A percentile compares a stretch with the other conserved stretches of the same genome.
These are phyloP conservation scores for Volvariella volvacea DNA, from an alignment of 1,284 basidiomycete genomes.

Conservation along the genomic window DNA sequence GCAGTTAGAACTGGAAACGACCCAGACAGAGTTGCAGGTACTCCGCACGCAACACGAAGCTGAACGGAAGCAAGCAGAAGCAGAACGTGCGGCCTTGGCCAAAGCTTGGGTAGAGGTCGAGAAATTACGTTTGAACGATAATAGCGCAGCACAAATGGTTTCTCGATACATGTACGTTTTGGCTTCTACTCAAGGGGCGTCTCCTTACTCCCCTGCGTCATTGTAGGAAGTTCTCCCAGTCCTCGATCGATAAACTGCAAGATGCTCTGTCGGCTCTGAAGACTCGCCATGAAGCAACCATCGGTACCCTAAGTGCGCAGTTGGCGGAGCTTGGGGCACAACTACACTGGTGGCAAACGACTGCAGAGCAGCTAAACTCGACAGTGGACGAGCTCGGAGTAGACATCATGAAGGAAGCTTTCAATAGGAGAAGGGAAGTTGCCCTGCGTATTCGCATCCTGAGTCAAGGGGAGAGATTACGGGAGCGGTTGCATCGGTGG, in stretches of 20 bases:
- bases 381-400: constrained; percentile 71
- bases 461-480: constrained; percentile 58
- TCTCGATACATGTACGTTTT: constrained; percentile 75
- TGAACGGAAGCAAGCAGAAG: constrained; percentile 35
- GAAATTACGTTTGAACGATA: constrained; percentile 61
- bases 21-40: constrained; percentile 38
- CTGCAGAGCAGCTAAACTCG: constrained; percentile 42
- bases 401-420: constrained; percentile 68
- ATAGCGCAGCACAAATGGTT: constrained; percentile 77
- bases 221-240: constrained; percentile 79
- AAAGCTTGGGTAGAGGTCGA: constrained; percentile 51
- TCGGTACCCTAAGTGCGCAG: constrained; percentile 48
- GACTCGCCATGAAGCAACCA: constrained; percentile 57
- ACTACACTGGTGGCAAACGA: constrained; percentile 28
- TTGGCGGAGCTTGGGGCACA: constrained; percentile 36
- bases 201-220: constrained; percentile 2
- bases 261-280: constrained; percentile 54
- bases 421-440: constrained; percentile 71
- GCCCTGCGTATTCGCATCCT: constrained; percentile 62
- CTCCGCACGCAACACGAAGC: constrained; percentile 37
- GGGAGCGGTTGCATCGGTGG: constrained; percentile 52
- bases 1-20: constrained; percentile 35
- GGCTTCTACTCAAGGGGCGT: constrained; percentile 4
- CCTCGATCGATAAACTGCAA: constrained; percentile 67
- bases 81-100: constrained; percentile 39